Percentiles rank a stretch among this genome's conserved stretches.
These are phyloP conservation scores for Tranzscheliella williamsii DNA, from an alignment of 1,284 basidiomycete species.

Conservation along the genomic window DNA sequence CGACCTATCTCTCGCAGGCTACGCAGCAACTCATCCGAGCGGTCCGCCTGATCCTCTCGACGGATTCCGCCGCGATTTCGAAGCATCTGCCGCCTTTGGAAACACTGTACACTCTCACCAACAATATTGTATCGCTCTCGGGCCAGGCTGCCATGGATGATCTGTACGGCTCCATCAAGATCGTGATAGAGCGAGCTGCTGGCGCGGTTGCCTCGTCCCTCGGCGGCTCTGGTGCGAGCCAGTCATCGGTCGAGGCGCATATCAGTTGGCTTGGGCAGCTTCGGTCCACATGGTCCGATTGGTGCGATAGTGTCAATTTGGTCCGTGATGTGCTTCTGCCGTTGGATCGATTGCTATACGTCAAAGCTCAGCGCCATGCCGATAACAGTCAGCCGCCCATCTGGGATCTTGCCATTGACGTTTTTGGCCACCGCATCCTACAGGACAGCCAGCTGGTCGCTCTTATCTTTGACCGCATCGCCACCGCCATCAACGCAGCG, in stretches of 20 bases:
- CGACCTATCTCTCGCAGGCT: conserved; percentile 18
- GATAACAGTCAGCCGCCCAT: conserved; percentile 9
- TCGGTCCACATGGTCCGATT: conserved; percentile 35
- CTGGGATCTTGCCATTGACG: conserved; percentile 42
- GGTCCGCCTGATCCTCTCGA: conserved; percentile 21
- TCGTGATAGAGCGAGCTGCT: conserved; percentile 46
- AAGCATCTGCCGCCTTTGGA: conserved; percentile 12
- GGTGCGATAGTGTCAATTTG: conserved; percentile 33
- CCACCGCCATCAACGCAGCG: conserved; percentile 27
- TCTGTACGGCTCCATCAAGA: conserved; percentile 48
- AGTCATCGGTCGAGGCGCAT: conserved; percentile 7
- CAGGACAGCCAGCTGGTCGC: conserved; percentile 19
- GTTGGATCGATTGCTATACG: conserved; percentile 9
- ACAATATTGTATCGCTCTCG: conserved; percentile 11
- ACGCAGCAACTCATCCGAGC: conserved; percentile 24
- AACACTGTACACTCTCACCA: conserved; percentile 29
- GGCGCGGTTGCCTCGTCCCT: conserved; percentile 23
- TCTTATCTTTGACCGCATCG: conserved; percentile 19
- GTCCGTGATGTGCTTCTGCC: conserved; percentile 28
- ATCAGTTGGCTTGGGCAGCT: conserved; percentile 37
- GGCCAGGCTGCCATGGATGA: conserved; percentile 6
- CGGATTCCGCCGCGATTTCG: neutral
- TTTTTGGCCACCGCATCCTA: conserved; percentile 40
- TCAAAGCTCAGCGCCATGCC: neutral
- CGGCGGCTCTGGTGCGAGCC: conserved; percentile 15